Evolutionary conservation across 2,329 filamentous ascomycete genomes (phyloP), one percentile per base, ranked within the genome.

Genomic region (Epichloe uncinata): DNA sequence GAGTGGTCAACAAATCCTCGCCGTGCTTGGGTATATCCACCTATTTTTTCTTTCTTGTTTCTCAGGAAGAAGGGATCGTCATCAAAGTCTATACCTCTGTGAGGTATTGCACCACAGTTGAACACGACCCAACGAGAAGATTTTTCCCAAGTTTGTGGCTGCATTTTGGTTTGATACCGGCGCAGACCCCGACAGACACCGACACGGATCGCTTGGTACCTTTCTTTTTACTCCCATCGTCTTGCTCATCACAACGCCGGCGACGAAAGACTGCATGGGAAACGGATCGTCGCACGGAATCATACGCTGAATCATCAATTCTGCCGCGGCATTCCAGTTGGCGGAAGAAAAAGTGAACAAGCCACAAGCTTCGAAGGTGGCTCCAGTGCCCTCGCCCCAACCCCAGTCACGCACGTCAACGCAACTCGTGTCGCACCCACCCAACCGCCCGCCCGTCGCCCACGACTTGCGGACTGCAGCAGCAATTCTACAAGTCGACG

Each of bases 401-500:
- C 36, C 43, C 48, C 48, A 41, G 48, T 40, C 30, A 47, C 48
- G 43, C 48, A 50, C 22, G 22, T 26, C 22, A 7, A 26, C 6
- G 22, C 22, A 22, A 26, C 22, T 42, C 40, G 34, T 26, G 36
- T 41, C n/a, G 48, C 18, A 20, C 42, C 42, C 48, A 40, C 47
- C 33, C 35, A 34, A 36, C 41, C 48, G 34, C 41, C n/a, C n/a
- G n/a, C n/a, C n/a, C n/a, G n/a, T n/a, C n/a, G n/a, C n/a, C 35
- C 22, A 9, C 42, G 22, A 15, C 46, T 9, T 9, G 0, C 33
- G 26, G 16, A 42, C 44, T 41, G 42, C 36, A 41, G 12, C 33
- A 48, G 46, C 40, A 45, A 12, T 45, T 45, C 48, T 53, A 49
- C 51, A 48, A 48, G 26, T 26, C 26, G 26, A 47, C 51, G 47